phyloP scores from a whole-genome alignment of 331 rosid genomes.

The Acacia pycnantha region DNA sequence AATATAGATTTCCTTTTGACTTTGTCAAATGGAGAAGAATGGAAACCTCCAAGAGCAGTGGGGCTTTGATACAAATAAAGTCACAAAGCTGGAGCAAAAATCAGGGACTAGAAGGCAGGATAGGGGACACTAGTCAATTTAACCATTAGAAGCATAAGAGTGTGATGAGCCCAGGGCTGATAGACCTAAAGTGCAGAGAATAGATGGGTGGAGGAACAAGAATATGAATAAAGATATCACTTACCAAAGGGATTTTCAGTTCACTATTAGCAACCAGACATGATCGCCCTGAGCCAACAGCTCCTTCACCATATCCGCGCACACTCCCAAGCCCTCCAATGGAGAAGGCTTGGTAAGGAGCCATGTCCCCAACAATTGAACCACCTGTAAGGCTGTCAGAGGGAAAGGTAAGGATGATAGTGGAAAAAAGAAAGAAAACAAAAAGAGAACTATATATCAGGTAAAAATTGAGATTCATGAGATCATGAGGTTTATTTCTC shows the following conservation, averaged over 20 bases:
- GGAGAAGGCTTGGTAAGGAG: slow-evolving; percentile 91
- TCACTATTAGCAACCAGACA: slow-evolving; percentile 83
- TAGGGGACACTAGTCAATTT: background rate
- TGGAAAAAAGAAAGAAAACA: slow-evolving; percentile 5
- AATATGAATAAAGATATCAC: slow-evolving; percentile 21
- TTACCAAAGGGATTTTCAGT: slow-evolving; percentile 74
- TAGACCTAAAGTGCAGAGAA: background rate
- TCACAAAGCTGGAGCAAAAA: slow-evolving; percentile 13
- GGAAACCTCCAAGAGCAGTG: background rate
- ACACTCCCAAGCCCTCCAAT: slow-evolving; percentile 81
- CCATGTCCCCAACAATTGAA: slow-evolving; percentile 93
- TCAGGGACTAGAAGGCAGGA: background rate
- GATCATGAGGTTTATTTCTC: background rate
- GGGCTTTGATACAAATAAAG: slow-evolving; percentile 4
- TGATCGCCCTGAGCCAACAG: slow-evolving; percentile 88
- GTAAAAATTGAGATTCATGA: slow-evolving; percentile 6
- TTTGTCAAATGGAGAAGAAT: background rate
- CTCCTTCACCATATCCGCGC: slow-evolving; percentile 89
- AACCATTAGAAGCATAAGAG: slow-evolving; percentile 5
- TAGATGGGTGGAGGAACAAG: background rate
- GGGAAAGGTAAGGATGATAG: slow-evolving; percentile 10
- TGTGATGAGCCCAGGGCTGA: background rate
- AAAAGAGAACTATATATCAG: slow-evolving; percentile 10
- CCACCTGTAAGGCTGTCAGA: slow-evolving; percentile 73
- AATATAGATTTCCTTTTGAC: background rate